These are phyloP conservation scores for Leccinellum albellum DNA, from an alignment of 768 basidiomycete species.

Conservation along the genomic window DNA sequence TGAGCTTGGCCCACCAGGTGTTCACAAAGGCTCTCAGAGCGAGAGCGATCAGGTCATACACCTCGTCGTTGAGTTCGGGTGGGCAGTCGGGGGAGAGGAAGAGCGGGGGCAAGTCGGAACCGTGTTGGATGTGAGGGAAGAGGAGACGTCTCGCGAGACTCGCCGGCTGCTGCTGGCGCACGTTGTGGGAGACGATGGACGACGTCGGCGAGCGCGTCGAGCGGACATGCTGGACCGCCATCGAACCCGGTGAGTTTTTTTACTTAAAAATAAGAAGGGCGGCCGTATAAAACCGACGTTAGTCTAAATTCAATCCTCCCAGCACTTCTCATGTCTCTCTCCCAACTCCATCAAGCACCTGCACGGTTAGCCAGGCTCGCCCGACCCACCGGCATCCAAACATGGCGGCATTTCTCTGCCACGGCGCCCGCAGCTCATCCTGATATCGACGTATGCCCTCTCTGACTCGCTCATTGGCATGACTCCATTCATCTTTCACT, in stretches of 20 bases:
- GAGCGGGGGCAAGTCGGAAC: conserved; percentile 49
- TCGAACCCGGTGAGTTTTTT: neutral
- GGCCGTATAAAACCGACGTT: conserved; percentile 24
- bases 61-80: conserved; percentile 52
- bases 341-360: conserved; percentile 9
- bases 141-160: conserved; percentile 57
- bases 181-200: conserved; percentile 16
- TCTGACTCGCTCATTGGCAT: neutral
- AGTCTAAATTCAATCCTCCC: neutral
- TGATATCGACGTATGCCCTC: conserved; percentile 49
- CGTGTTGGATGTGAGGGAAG: conserved; percentile 49
- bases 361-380: conserved; percentile 10
- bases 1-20: conserved; percentile 84
- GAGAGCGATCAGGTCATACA: conserved; percentile 76
- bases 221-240: neutral
- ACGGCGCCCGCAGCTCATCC: conserved; percentile 26
- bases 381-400: neutral
- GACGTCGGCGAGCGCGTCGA: conserved; percentile 26
- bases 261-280: no score
- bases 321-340: conserved; percentile 18
- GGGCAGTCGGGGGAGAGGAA: conserved; percentile 42
- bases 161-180: conserved; percentile 26
- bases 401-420: conserved; percentile 17
- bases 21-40: conserved; percentile 73
- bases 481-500: neutral